These are phyloP conservation scores for Hanseniaspora osmophila DNA, from an alignment of 805 yeast species.

Conservation along the genomic window DNA sequence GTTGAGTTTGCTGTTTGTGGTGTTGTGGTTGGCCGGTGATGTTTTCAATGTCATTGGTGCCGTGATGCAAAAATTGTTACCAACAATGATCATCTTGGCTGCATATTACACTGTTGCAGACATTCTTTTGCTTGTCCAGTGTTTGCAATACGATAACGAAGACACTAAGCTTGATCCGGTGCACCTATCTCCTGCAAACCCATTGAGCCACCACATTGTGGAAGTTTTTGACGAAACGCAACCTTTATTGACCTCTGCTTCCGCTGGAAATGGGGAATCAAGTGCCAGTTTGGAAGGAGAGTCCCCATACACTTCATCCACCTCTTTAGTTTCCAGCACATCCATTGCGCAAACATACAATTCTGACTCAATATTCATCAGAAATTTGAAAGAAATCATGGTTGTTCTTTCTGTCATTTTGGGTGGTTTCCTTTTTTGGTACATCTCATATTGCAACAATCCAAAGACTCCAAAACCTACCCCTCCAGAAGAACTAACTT, in stretches of 20 bases:
- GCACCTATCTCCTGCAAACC: constrained; percentile 81
- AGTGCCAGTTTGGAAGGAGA: too few relatives aligned
- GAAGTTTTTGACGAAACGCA: constrained; percentile 26
- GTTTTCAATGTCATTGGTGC: constrained; percentile 89
- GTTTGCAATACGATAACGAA: constrained; percentile 62
- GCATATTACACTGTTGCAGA: constrained; percentile 89
- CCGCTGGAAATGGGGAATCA: not conserved
- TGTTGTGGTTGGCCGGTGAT: constrained; percentile 89
- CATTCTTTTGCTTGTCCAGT: constrained; percentile 68
- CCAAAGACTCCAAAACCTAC: constrained; percentile 14
- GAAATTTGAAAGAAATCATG: constrained; percentile 21
- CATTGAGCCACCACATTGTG: constrained; percentile 57
- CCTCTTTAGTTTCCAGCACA: too few relatives aligned
- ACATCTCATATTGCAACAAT: constrained; percentile 41
- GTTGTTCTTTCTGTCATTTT: constrained; percentile 55
- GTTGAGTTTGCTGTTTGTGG: constrained; percentile 68
- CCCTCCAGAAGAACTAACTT: constrained; percentile 34
- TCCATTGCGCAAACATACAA: too few relatives aligned
- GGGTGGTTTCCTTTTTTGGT: constrained; percentile 85
- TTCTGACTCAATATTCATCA: constrained; percentile 2
- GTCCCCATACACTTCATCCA: too few relatives aligned
- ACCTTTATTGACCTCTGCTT: constrained; percentile 12
- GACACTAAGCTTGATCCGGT: constrained; percentile 43
- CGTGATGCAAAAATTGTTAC: constrained; percentile 73
- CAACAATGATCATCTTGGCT: constrained; percentile 89